phyloP scores from a whole-genome alignment of 345 rosid genomes.

The Cardiospermum halicacabum region DNA sequence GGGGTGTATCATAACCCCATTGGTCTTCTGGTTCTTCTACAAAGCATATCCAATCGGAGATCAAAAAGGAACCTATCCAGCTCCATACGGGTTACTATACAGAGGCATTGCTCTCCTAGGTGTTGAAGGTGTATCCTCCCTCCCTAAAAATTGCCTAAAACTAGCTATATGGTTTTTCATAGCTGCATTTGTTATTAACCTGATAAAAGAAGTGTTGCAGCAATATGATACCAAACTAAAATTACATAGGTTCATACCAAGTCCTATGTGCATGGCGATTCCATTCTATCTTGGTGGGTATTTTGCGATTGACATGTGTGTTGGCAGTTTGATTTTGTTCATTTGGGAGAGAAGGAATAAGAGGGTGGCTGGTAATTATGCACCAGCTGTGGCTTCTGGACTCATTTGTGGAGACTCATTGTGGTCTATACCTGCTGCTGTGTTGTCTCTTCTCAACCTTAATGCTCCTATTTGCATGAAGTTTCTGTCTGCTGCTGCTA shows the following conservation, averaged over 20 bases:
- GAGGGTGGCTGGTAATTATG: constrained; percentile 47
- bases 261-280: constrained; percentile 96
- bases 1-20: constrained; percentile 61
- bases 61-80: constrained; percentile 61
- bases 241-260: constrained; percentile 57
- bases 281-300: constrained; percentile 85
- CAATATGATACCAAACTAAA: constrained; percentile 28
- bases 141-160: constrained; percentile 65
- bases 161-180: constrained; percentile 53
- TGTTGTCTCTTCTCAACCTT: constrained; percentile 63
- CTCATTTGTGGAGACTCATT: constrained; percentile 85
- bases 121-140: constrained; percentile 54
- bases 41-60: constrained; percentile 71
- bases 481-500: constrained; percentile 59
- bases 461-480: constrained; percentile 86
- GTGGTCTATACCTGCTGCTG: constrained; percentile 89
- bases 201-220: constrained; percentile 24
- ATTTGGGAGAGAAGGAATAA: constrained; percentile 56
- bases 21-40: constrained; percentile 84
- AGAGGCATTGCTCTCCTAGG: constrained; percentile 82
- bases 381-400: constrained; percentile 78
- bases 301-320: constrained; percentile 85
- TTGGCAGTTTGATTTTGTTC: constrained; percentile 76
- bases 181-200: constrained; percentile 41
- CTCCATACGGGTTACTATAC: constrained; percentile 65